These are phyloP conservation scores for Mycena indigotica DNA, from an alignment of 768 basidiomycete species.

Conservation along the genomic window DNA sequence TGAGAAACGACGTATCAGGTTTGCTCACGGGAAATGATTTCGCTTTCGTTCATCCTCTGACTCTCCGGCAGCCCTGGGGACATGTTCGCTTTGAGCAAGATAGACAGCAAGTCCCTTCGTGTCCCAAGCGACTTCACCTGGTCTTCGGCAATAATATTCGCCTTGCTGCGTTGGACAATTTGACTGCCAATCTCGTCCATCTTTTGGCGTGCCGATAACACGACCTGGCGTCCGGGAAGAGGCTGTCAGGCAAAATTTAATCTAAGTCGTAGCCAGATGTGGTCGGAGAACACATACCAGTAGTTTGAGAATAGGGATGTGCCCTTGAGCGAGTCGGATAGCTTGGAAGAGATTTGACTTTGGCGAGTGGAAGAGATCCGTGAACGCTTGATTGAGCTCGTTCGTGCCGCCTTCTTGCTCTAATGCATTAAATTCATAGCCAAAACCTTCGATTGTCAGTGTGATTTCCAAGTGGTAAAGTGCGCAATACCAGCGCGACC, in stretches of 20 bases:
- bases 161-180: constrained; percentile 44
- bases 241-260: not conserved
- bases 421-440: constrained; percentile 9
- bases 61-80: constrained; percentile 46
- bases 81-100: constrained; percentile 54
- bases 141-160: not conserved
- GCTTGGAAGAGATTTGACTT: not conserved
- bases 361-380: constrained; percentile 28
- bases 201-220: constrained; percentile 23
- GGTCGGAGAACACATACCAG: constrained; percentile 25
- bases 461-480: not conserved
- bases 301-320: constrained; percentile 31
- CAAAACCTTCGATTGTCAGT: constrained; percentile 8
- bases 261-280: not conserved
- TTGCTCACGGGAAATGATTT: constrained; percentile 37
- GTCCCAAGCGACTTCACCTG: constrained; percentile 22
- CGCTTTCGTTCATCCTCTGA: constrained; percentile 48
- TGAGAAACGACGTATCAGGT: not conserved
- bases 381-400: constrained; percentile 37
- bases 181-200: constrained; percentile 42
- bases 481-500: too few relatives aligned
- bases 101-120: constrained; percentile 48
- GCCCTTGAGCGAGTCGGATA: constrained; percentile 22
- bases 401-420: constrained; percentile 24
- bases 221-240: constrained; percentile 6